Evolutionary conservation across 2,329 filamentous ascomycete species (phyloP).

Genomic region (Tolypocladium tropicale): DNA sequence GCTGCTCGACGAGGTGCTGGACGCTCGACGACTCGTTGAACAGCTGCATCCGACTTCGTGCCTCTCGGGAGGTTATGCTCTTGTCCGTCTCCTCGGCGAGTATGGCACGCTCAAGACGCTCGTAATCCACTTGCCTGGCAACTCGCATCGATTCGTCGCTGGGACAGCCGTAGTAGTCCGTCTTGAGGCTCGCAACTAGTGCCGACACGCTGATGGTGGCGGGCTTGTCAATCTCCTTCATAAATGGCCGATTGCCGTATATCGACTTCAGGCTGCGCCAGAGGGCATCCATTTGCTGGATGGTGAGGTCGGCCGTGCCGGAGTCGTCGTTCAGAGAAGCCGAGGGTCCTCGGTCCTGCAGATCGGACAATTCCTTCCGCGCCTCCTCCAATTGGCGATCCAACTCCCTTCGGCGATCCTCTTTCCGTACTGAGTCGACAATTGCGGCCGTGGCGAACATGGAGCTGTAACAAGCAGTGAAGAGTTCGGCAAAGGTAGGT

Average conservation of each 20-base stretch:
- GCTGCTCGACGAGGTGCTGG: conserved; percentile 16
- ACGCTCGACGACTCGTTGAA: conserved; percentile 15
- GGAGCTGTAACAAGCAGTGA: conserved; percentile 59
- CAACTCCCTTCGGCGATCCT: conserved; percentile 46
- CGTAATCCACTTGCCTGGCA: conserved; percentile 16
- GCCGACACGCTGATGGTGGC: conserved; percentile 15
- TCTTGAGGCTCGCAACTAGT: conserved; percentile 15
- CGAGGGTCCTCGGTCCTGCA: conserved; percentile 22
- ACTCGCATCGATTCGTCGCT: conserved; percentile 10
- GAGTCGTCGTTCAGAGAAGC: conserved; percentile 4
- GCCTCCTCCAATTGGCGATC: conserved; percentile 49
- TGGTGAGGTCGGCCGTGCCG: conserved; percentile 8
- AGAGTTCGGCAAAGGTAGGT: conserved; percentile 39
- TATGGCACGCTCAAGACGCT: conserved; percentile 17
- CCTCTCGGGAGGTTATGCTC: conserved; percentile 9
- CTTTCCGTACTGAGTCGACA: conserved; percentile 50
- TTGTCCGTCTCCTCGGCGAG: conserved; percentile 16
- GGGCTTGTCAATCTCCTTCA: conserved; percentile 24
- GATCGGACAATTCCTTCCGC: conserved; percentile 32
- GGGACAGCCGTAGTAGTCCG: conserved; percentile 17
- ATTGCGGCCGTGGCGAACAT: conserved; percentile 56
- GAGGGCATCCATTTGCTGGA: conserved; percentile 19
- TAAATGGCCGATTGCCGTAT: conserved; percentile 20
- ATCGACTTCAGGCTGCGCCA: conserved; percentile 21
- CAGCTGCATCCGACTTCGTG: conserved; percentile 16